phyloP scores from a whole-genome alignment of 441 rosid genomes.

The Euphorbia celastroides region DNA sequence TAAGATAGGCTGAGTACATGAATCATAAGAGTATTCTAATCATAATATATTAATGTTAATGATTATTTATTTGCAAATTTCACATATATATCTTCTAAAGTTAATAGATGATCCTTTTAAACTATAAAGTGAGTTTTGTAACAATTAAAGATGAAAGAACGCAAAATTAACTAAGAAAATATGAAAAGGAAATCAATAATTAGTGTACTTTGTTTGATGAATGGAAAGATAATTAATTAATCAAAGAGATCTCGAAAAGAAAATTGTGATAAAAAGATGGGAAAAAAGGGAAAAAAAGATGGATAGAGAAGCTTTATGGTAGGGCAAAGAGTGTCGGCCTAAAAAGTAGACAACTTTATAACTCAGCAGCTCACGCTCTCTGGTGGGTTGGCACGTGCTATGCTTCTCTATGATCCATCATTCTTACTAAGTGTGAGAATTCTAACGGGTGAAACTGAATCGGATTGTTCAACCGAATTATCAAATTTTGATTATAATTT shows the following conservation, averaged over 20 bases:
- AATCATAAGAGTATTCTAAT: too few relatives aligned
- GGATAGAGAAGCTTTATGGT: constrained; percentile 30
- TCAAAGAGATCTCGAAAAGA: too few relatives aligned
- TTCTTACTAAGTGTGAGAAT: too few relatives aligned
- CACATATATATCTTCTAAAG: background rate
- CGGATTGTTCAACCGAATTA: too few relatives aligned
- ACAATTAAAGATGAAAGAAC: background rate
- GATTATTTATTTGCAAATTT: background rate
- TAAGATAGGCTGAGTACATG: background rate
- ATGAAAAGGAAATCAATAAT: background rate
- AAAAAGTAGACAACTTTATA: constrained; percentile 35
- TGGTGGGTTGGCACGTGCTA: background rate
- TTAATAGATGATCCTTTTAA: background rate
- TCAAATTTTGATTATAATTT: too few relatives aligned
- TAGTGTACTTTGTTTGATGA: background rate
- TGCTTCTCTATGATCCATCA: background rate
- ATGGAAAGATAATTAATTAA: background rate
- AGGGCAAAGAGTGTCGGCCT: constrained; percentile 43
- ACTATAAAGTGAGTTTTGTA: background rate
- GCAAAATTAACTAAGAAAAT: background rate
- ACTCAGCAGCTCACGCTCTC: constrained; percentile 32
- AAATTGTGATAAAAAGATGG: background rate
- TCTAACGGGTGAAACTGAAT: too few relatives aligned
- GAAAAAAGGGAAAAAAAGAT: background rate
- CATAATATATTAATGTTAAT: background rate